phyloP scores from a whole-genome alignment of 2,329 filamentous ascomycete species.

The Aureobasidium lini region DNA sequence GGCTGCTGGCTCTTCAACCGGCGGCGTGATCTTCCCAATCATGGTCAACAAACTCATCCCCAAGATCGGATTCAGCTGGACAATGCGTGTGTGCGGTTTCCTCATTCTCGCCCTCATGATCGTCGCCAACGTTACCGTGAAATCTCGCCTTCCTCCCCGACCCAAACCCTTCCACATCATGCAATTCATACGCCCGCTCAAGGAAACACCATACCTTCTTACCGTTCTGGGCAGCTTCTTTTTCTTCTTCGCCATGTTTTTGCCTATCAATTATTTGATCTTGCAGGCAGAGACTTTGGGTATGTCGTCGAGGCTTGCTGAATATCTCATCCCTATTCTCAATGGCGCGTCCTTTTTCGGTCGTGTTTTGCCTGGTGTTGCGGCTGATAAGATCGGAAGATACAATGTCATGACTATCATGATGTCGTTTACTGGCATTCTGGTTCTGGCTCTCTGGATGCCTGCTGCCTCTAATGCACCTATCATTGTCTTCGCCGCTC shows the following conservation, averaged over 20 bases:
- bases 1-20: slow-evolving; percentile 43
- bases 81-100: slow-evolving; percentile 51
- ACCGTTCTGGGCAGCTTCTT: slow-evolving; percentile 38
- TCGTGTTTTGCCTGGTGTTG: slow-evolving; percentile 46
- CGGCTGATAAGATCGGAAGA: slow-evolving; percentile 47
- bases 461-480: slow-evolving; percentile 45
- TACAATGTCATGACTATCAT: slow-evolving; percentile 50
- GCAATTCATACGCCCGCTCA: slow-evolving; percentile 27
- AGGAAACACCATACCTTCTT: slow-evolving; percentile 28
- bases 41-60: slow-evolving; percentile 51
- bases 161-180: slow-evolving; percentile 25
- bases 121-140: slow-evolving; percentile 47
- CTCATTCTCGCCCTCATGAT: slow-evolving; percentile 53
- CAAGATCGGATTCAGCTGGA: slow-evolving; percentile 48
- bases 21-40: slow-evolving; percentile 54
- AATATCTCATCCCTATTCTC: slow-evolving; percentile 48
- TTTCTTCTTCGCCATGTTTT: slow-evolving; percentile 55
- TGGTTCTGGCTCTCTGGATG: slow-evolving; percentile 50
- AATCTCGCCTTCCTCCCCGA: slow-evolving; percentile 40
- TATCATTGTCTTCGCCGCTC: slow-evolving; percentile 56
- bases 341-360: slow-evolving; percentile 47
- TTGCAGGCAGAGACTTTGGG: slow-evolving; percentile 40
- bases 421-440: slow-evolving; percentile 37
- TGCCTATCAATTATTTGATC: slow-evolving; percentile 47
- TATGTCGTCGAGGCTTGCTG: slow-evolving; percentile 41